Base-by-base conservation (phyloP, 768 basidiomycete genomes). In the Phylloporus scabripes region DNA sequence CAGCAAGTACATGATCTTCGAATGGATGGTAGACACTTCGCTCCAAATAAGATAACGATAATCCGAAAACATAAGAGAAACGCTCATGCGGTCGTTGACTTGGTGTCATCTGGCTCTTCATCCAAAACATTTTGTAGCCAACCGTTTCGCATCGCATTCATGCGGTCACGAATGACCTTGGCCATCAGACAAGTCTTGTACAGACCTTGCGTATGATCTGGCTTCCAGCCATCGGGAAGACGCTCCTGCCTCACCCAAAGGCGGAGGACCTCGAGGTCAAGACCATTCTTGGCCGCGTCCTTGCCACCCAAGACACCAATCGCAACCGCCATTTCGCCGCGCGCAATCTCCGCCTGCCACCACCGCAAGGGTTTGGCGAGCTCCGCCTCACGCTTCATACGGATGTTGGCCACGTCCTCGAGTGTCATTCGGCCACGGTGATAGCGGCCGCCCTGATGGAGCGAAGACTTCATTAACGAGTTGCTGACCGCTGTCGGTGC, bases 291-390 rank as follows among this genome's bases (percentile, higher is more conserved):
- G 28, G 50, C 62, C 1, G 63, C 67, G 4, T 63, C 62, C 28
- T 60, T 68, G 24, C 66, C 67, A 2, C 67, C 65, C 20, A 64
- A 45, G 15, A 85, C 72, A 1, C 79, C 81, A 6, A 83, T 67
- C 3, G 83, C 78, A 45, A 85, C 73, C 0, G 76, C 80, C 72
- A 84, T 80, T 62, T 86, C 83, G 7, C 82, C 81, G 14, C 81
- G 72, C 3, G 83, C 83, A 46, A 85, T 74, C 64, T 82, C 80
- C 0, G 74, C 74, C 50, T 80, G 79, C 21, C 78, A 42, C 20
- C 56, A 33, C 34, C 67, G 69, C 23, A 84, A 59, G 0, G 69
- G 67, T 1, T 54, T 57, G 0, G 17, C 2, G 15, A 71, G 75
- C 7, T 60, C 52, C 21, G 60, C 64, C 57, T 85, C 81, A 18